Evolutionary conservation across 202 grass and related monocot species (phyloP).

Genomic region (Zizania palustris): DNA sequence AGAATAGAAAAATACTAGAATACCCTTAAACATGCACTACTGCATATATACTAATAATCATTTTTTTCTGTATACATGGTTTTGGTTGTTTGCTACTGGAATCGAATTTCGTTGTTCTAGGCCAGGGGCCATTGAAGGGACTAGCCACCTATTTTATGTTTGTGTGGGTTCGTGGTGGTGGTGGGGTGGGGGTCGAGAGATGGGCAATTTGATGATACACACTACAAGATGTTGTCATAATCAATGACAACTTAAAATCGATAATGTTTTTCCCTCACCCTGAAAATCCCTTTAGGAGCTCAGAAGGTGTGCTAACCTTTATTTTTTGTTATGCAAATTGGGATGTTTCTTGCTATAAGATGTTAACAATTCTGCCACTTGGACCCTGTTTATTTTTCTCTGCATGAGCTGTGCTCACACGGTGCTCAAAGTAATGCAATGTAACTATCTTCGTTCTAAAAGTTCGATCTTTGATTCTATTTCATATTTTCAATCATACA

Average conservation of each 20-base stretch:
- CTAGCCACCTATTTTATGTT: no score
- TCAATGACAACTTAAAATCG: background rate
- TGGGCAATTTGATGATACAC: background rate
- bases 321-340: conserved; percentile 14
- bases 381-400: conserved; percentile 7
- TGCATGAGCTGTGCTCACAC: conserved; percentile 2
- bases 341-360: background rate
- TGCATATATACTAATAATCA: no score
- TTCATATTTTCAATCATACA: conserved; percentile 3
- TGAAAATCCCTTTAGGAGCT: conserved; percentile 4
- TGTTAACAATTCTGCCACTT: conserved; percentile 5
- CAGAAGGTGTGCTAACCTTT: background rate
- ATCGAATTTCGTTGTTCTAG: background rate
- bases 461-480: conserved; percentile 15
- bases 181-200: no score
- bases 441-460: background rate
- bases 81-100: background rate
- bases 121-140: background rate
- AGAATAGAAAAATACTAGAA: no score
- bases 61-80: no score
- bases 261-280: background rate
- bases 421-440: background rate
- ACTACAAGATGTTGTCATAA: background rate
- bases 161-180: no score
- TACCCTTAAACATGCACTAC: no score